Evolutionary conservation across 2,329 filamentous ascomycete species (phyloP), one percentile per base, ranked within the genome.

Genomic region (Plectosphaerella plurivora): DNA sequence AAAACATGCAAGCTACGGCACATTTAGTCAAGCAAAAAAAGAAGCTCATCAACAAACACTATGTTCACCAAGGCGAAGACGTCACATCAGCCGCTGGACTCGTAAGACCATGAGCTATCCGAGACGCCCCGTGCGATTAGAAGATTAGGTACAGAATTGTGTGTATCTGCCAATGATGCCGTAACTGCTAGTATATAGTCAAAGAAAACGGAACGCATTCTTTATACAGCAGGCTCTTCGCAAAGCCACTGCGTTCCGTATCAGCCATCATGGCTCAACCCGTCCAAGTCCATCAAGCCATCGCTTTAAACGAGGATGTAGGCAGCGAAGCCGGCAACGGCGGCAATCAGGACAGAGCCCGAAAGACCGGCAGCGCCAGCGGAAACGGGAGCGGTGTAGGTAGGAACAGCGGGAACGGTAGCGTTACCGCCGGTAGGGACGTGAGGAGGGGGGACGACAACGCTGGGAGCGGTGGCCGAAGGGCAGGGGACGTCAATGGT

Each of bases 301-400:
- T 22, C 60, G 48, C 39, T 78, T 78, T 83, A 83, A 67, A 75
- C 76, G 63, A 84, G 68, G 71, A 77, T 62, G 64, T 80, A 68
- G 65, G 78, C 80, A 56, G 71, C 74, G 52, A 79, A 65, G 71
- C 78, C 80, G 68, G 76, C 80, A 47, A 70, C 73, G 59, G 74
- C 79, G 66, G 80, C 81, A 64, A 82, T 68, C 63, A 76, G 56
- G 64, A 73, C 74, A 56, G 79, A 82, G 73, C 75, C 77, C 57
- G 73, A 72, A 61, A 83, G 65, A 63, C 74, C 72, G 61, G 73
- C 71, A 59, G 80, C 81, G 65, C 76, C 81, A 58, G 73, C 78
- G 9, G 37, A 4, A 14, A 39, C 69, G 57, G 65, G 62, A 55
- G 69, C 65, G 57, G 67, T 62, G 54, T 60, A 57, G 47, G 54